Evolutionary conservation across 2,329 filamentous ascomycete species (phyloP).

Genomic region (Aureobasidium subglaciale): DNA sequence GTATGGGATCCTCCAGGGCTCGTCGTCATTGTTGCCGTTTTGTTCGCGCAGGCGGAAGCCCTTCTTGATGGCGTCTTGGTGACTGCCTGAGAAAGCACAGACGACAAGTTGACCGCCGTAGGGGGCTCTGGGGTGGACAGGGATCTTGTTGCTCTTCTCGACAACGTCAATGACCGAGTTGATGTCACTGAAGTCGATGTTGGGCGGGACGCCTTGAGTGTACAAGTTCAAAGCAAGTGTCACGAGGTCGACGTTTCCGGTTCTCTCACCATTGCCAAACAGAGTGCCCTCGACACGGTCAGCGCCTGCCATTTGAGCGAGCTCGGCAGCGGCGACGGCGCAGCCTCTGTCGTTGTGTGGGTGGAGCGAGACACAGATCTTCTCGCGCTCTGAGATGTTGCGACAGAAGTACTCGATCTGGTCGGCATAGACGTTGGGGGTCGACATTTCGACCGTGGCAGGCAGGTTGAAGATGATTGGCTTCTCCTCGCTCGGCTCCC

Average conservation of each 20-base stretch:
- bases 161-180: slow-evolving; percentile 79
- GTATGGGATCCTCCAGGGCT: slow-evolving; percentile 80
- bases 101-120: slow-evolving; percentile 91
- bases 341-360: slow-evolving; percentile 93
- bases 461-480: slow-evolving; percentile 96
- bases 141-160: slow-evolving; percentile 90
- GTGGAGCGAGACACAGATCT: slow-evolving; percentile 82
- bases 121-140: slow-evolving; percentile 79
- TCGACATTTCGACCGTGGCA: slow-evolving; percentile 90
- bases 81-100: slow-evolving; percentile 82
- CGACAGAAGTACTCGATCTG: slow-evolving; percentile 93
- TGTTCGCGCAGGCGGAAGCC: slow-evolving; percentile 64
- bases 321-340: slow-evolving; percentile 79
- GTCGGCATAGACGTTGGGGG: slow-evolving; percentile 92
- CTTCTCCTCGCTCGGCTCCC: slow-evolving; percentile 71
- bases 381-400: slow-evolving; percentile 76
- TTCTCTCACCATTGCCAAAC: slow-evolving; percentile 91
- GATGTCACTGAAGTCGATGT: slow-evolving; percentile 88
- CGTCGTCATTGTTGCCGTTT: slow-evolving; percentile 52
- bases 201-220: slow-evolving; percentile 79
- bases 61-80: slow-evolving; percentile 97
- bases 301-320: slow-evolving; percentile 93
- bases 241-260: slow-evolving; percentile 90
- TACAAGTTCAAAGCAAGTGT: slow-evolving; percentile 91
- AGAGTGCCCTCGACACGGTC: slow-evolving; percentile 90